Conservation (phyloP, 805 yeast species). For the Priceomyces melissophilus region DNA sequence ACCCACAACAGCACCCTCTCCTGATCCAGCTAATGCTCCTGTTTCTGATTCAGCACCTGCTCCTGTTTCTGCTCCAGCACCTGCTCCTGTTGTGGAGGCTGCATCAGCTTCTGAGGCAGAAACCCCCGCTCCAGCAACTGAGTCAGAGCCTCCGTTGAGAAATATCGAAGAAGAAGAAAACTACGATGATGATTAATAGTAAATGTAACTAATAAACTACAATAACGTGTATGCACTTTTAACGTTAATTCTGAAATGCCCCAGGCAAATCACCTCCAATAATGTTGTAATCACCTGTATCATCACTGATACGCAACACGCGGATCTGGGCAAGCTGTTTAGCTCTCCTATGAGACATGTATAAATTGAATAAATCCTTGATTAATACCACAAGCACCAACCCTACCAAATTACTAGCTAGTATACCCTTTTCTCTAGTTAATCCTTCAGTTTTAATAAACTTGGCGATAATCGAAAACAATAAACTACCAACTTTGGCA, state of each 20-base stretch:
- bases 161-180: conserved; percentile 45
- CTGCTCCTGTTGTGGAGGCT: no score
- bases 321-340: conserved; percentile 26
- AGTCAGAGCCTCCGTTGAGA: conserved; percentile 43
- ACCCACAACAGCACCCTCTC: conserved; percentile 2
- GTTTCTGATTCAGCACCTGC: conserved; percentile 4
- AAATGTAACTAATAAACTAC: no score
- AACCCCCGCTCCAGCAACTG: conserved; percentile 7
- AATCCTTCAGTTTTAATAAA: conserved; percentile 2
- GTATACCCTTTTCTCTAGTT: conserved; percentile 15
- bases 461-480: conserved; percentile 13
- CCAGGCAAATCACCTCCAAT: not conserved
- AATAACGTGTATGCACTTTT: conserved; percentile 1
- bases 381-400: conserved; percentile 29
- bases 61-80: conserved; percentile 5
- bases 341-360: conserved; percentile 25
- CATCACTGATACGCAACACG: conserved; percentile 12
- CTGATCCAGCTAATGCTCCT: conserved; percentile 7
- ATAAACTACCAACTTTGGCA: conserved; percentile 27
- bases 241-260: not conserved
- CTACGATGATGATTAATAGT: conserved; percentile 36
- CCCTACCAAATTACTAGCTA: conserved; percentile 31
- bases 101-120: conserved; percentile 1
- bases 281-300: not conserved
- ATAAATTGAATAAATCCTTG: conserved; percentile 31